Percentiles rank a stretch among this genome's conserved stretches.
phyloP scores from a whole-genome alignment of 2,329 filamentous ascomycete genomes.

The Penicillium vulpinum region DNA sequence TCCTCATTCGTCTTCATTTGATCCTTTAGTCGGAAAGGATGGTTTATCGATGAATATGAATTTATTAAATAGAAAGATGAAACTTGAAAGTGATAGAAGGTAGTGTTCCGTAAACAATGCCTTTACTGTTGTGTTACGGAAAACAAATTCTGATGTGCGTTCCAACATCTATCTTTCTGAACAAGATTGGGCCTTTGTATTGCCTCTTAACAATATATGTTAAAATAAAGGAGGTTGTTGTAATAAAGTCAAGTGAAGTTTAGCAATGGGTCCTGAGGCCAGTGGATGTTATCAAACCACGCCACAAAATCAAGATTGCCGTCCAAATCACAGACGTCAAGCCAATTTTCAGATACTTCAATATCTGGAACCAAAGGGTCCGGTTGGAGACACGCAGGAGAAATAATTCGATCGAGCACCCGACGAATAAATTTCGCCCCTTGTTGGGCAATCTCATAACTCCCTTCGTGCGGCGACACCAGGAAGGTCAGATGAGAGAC shows the following conservation, averaged over 20 bases:
- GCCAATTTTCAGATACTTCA: neutral
- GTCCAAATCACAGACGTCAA: neutral
- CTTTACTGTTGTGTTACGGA: too few relatives aligned
- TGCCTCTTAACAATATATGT: too few relatives aligned
- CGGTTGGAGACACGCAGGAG: neutral
- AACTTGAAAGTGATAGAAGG: too few relatives aligned
- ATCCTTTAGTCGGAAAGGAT: too few relatives aligned
- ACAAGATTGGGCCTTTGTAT: neutral
- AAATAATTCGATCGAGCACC: neutral
- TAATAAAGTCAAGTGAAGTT: neutral
- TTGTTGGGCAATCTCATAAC: neutral
- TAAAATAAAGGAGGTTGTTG: neutral
- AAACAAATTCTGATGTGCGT: neutral
- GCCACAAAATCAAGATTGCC: neutral
- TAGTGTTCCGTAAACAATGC: too few relatives aligned
- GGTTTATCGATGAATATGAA: too few relatives aligned
- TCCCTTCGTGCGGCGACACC: neutral
- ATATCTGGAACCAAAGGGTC: neutral
- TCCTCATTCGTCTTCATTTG: too few relatives aligned
- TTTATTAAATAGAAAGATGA: too few relatives aligned
- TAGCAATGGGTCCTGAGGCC: neutral
- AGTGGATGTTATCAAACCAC: slow-evolving; percentile 1
- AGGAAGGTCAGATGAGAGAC: neutral
- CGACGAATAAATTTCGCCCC: neutral
- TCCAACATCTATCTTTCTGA: neutral